phyloP scores from a whole-genome alignment of 441 rosid genomes.

The Breynia disticha region DNA sequence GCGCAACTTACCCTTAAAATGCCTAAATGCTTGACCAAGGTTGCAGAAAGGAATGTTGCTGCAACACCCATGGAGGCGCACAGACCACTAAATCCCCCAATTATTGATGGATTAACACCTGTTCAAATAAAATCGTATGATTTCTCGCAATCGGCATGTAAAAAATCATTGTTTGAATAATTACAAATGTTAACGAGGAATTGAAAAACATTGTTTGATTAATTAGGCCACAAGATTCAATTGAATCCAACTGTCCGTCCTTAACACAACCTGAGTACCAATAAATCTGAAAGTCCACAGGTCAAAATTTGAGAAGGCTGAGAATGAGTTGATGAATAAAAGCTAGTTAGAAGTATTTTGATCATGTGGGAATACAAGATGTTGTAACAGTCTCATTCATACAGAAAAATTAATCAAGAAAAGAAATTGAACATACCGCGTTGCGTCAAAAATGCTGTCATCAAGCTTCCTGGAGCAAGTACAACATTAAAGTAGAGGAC shows the following conservation, averaged over 20 bases:
- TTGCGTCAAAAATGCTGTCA: constrained; percentile 92
- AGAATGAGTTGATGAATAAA: neutral
- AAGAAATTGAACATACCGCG: constrained; percentile 36
- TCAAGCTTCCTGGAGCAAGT: constrained; percentile 83
- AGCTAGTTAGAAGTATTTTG: neutral
- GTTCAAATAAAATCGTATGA: constrained; percentile 11
- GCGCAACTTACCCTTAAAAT: constrained; percentile 54
- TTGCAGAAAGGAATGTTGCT: constrained; percentile 77
- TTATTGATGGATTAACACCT: constrained; percentile 77
- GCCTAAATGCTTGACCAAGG: constrained; percentile 60
- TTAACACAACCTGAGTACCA: too few relatives aligned
- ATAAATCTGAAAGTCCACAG: neutral
- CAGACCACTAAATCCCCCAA: constrained; percentile 84
- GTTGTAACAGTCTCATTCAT: too few relatives aligned
- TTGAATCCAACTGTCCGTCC: too few relatives aligned
- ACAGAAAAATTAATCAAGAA: neutral
- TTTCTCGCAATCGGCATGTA: too few relatives aligned
- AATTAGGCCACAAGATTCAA: too few relatives aligned
- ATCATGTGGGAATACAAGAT: neutral
- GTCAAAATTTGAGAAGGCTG: neutral
- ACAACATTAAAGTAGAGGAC: constrained; percentile 78
- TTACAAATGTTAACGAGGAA: too few relatives aligned
- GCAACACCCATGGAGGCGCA: constrained; percentile 89
- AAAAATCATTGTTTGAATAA: too few relatives aligned
- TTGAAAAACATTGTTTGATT: too few relatives aligned